Percentiles rank a stretch among this genome's conserved stretches.
phyloP scores from a whole-genome alignment of 2,329 filamentous ascomycete species.

The Rasamsonia emersonii region DNA sequence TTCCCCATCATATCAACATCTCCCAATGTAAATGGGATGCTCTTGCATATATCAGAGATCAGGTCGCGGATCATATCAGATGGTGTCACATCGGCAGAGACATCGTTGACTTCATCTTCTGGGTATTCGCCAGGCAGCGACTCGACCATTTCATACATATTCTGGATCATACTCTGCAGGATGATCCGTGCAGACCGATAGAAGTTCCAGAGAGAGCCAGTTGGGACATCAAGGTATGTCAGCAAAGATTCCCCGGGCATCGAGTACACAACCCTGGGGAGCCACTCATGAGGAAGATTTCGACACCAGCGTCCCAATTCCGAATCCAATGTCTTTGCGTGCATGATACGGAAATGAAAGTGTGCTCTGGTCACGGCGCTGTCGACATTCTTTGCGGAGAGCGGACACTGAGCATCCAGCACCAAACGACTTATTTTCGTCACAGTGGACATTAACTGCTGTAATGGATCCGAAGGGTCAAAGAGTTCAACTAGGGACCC shows the following conservation, averaged over 20 bases:
- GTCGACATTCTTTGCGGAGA: too few species aligned
- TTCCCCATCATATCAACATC: slow-evolving; percentile 25
- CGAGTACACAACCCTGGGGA: slow-evolving; percentile 24
- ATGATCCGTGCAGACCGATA: slow-evolving; percentile 28
- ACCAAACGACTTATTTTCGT: slow-evolving; percentile 24
- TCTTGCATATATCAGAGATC: slow-evolving; percentile 26
- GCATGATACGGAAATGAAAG: slow-evolving; percentile 17
- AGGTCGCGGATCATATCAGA: slow-evolving; percentile 21
- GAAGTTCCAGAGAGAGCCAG: slow-evolving; percentile 25
- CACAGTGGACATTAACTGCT: slow-evolving; percentile 21
- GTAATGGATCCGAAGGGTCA: slow-evolving; percentile 20
- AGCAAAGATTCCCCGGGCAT: slow-evolving; percentile 20
- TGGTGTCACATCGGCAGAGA: slow-evolving; percentile 7
- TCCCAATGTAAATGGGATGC: slow-evolving; percentile 24
- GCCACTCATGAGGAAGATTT: slow-evolving; percentile 22
- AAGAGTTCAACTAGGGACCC: slow-evolving; percentile 21
- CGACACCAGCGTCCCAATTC: slow-evolving; percentile 24
- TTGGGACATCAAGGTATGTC: slow-evolving; percentile 22
- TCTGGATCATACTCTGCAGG: slow-evolving; percentile 21
- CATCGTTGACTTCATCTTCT: slow-evolving; percentile 7
- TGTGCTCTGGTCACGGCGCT: too few species aligned
- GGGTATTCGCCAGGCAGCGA: slow-evolving; percentile 6
- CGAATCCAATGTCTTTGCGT: slow-evolving; percentile 16
- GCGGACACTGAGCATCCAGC: slow-evolving; percentile 9
- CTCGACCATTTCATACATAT: slow-evolving; percentile 14